phyloP scores from a whole-genome alignment of 2,329 filamentous ascomycete species.

The Fusarium zealandicum region DNA sequence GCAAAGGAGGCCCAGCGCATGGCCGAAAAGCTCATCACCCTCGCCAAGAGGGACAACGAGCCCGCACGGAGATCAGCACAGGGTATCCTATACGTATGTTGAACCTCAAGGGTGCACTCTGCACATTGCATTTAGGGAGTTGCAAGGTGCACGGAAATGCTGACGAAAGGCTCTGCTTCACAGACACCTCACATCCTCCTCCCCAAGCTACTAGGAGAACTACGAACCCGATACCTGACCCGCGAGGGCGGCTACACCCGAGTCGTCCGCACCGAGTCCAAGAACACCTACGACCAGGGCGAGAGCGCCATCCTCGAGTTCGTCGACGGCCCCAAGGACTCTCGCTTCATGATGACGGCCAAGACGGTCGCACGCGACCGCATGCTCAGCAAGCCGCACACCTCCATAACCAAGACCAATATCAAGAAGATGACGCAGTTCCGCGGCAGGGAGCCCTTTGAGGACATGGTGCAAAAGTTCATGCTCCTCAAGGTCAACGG shows the following conservation, averaged over 20 bases:
- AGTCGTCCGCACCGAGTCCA: constrained; percentile 88
- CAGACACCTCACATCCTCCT: constrained; percentile 74
- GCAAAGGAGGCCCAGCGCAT: constrained; percentile 95
- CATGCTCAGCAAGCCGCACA: constrained; percentile 63
- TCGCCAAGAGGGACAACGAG: constrained; percentile 92
- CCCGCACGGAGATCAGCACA: constrained; percentile 78
- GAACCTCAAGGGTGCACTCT: not conserved
- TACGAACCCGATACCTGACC: constrained; percentile 78
- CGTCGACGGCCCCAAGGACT: constrained; percentile 91
- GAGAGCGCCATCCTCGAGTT: constrained; percentile 91
- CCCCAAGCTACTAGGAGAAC: constrained; percentile 86
- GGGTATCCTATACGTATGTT: constrained; percentile 82
- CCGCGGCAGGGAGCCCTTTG: constrained; percentile 71
- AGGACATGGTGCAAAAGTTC: constrained; percentile 64
- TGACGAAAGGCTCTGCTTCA: constrained; percentile 10
- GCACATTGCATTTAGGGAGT: not conserved
- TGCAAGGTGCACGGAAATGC: not conserved
- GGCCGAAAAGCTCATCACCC: constrained; percentile 91
- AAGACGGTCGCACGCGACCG: constrained; percentile 76
- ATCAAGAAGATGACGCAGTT: constrained; percentile 86
- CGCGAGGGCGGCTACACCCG: constrained; percentile 94
- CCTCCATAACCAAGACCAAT: constrained; percentile 78
- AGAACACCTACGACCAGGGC: constrained; percentile 84
- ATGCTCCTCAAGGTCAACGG: constrained; percentile 38
- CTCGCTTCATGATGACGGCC: constrained; percentile 93